Conservation (phyloP, 306 rosid species). For the Quercus mongolica region DNA sequence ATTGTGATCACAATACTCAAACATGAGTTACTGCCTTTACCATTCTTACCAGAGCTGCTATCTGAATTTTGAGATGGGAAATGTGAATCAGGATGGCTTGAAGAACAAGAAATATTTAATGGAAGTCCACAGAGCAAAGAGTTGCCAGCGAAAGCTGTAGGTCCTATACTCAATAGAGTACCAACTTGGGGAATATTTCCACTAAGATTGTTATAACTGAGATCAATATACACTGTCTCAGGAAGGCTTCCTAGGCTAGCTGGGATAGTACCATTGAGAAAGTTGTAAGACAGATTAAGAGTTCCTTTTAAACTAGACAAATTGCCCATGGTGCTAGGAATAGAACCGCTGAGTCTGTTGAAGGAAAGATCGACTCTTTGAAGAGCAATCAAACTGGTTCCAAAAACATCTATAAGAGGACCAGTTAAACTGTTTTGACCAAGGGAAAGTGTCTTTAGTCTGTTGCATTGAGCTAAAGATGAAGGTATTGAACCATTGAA, state of each 20-base stretch:
- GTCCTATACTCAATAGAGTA: conserved; percentile 49
- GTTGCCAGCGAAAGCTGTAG: conserved; percentile 58
- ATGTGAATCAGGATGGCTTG: conserved; percentile 22
- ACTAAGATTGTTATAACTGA: conserved; percentile 45
- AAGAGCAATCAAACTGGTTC: conserved; percentile 32
- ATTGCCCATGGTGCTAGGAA: conserved; percentile 46
- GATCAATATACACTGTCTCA: conserved; percentile 48
- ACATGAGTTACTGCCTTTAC: conserved; percentile 28
- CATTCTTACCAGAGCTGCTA: conserved; percentile 8
- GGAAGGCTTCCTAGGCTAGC: conserved; percentile 49
- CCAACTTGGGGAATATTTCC: conserved; percentile 56
- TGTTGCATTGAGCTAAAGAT: conserved; percentile 36
- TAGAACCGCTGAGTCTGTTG: conserved; percentile 40
- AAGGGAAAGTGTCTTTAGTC: conserved; percentile 35
- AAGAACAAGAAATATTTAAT: conserved; percentile 45
- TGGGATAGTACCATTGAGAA: conserved; percentile 46
- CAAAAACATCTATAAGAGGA: conserved; percentile 33
- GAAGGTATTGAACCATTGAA: conserved; percentile 44
- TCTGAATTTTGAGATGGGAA: conserved; percentile 25
- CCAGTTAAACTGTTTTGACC: conserved; percentile 42
- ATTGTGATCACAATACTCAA: conserved; percentile 35
- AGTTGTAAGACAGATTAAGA: conserved; percentile 51
- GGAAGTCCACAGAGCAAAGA: conserved; percentile 57
- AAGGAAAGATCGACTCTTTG: conserved; percentile 41
- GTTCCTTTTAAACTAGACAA: conserved; percentile 49